Conservation (phyloP, 768 basidiomycete species). For the Tricholoma saponaceum region DNA sequence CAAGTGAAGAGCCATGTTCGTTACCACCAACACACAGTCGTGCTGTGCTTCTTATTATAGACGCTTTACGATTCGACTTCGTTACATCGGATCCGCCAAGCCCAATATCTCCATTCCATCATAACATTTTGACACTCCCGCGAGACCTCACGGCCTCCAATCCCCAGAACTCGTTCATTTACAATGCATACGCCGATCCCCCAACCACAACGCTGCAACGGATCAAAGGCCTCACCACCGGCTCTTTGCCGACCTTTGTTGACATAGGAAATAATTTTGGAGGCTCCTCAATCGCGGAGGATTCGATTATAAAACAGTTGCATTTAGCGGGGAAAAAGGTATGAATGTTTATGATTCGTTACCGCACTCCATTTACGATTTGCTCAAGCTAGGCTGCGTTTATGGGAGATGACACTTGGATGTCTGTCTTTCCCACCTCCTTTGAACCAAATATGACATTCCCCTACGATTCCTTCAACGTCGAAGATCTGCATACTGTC, state of each 20-base stretch:
- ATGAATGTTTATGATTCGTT: conserved; percentile 11
- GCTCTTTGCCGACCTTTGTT: conserved; percentile 92
- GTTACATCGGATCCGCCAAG: conserved; percentile 65
- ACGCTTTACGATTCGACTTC: conserved; percentile 93
- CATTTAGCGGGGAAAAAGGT: conserved; percentile 57
- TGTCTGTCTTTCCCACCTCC: conserved; percentile 75
- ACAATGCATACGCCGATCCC: conserved; percentile 89
- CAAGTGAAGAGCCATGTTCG: conserved; percentile 33
- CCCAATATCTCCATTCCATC: conserved; percentile 66
- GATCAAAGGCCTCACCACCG: conserved; percentile 92
- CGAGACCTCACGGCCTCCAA: conserved; percentile 56
- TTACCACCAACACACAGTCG: conserved; percentile 67
- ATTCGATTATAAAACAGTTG: conserved; percentile 81
- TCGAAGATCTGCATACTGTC: conserved; percentile 95
- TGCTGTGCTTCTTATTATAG: conserved; percentile 84
- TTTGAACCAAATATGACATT: conserved; percentile 72
- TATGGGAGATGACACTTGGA: conserved; percentile 98
- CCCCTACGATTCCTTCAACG: conserved; percentile 96
- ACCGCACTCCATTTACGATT: conserved; percentile 1
- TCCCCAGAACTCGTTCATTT: conserved; percentile 78
- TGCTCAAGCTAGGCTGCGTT: conserved; percentile 60
- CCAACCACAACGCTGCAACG: conserved; percentile 94
- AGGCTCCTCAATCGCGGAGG: conserved; percentile 80
- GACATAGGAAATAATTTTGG: conserved; percentile 94
- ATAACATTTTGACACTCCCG: conserved; percentile 80